phyloP scores from a whole-genome alignment of 768 basidiomycete genomes.

The Cyclocybe cylindracea region DNA sequence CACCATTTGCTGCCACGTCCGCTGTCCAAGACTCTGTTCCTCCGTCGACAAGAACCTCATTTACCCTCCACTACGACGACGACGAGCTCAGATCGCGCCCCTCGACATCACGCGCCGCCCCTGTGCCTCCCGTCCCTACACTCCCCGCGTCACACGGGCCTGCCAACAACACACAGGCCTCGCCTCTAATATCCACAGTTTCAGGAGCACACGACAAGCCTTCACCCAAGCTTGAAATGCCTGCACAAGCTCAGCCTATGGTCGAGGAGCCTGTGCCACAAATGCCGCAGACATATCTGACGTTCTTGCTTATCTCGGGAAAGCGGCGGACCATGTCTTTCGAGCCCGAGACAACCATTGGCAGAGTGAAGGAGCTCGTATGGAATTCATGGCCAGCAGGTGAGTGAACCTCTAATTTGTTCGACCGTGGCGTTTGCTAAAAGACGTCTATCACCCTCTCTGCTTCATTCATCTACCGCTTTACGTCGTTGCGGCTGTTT shows the following conservation, averaged over 20 bases:
- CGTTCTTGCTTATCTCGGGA: conserved; percentile 75
- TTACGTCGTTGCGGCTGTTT: neutral
- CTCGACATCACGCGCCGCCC: conserved; percentile 20
- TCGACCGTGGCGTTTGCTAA: conserved; percentile 9
- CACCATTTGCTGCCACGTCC: neutral
- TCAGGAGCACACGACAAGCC: conserved; percentile 10
- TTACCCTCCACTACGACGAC: conserved; percentile 47
- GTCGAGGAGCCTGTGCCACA: conserved; percentile 44
- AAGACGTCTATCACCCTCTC: conserved; percentile 1
- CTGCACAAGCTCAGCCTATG: conserved; percentile 5
- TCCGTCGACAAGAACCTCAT: conserved; percentile 48
- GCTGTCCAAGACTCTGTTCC: conserved; percentile 10
- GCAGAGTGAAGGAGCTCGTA: conserved; percentile 79
- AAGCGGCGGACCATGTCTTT: conserved; percentile 70
- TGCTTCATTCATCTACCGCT: neutral
- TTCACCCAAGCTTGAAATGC: conserved; percentile 6
- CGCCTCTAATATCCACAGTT: conserved; percentile 6
- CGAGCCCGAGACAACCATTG: conserved; percentile 72
- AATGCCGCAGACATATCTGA: conserved; percentile 63
- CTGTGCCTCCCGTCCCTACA: conserved; percentile 13
- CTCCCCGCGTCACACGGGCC: conserved; percentile 19
- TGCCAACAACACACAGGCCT: conserved; percentile 9
- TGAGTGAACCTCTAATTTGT: conserved; percentile 28
- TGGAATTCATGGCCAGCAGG: conserved; percentile 84
- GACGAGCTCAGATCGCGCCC: conserved; percentile 28